Conservation (phyloP, 2,329 filamentous ascomycete genomes). For the Ophiognomonia clavigignenti-juglandacearum region DNA sequence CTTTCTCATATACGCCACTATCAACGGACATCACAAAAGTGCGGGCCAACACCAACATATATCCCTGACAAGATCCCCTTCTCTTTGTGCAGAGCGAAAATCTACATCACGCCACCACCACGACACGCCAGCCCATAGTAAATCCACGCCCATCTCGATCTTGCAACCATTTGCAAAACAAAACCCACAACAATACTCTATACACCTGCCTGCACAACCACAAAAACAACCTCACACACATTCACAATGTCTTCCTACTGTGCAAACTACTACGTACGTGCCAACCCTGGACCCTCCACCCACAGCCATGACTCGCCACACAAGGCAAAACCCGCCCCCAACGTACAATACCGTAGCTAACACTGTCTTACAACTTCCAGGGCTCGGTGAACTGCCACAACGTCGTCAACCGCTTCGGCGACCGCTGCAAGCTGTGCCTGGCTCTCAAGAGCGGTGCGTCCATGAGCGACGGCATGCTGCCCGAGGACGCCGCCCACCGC, state of each 20-base stretch:
- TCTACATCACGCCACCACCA: not conserved
- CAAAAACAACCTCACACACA: not conserved
- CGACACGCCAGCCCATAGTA: not conserved
- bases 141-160: not conserved
- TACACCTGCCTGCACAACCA: not conserved
- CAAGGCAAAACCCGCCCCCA: too few species aligned
- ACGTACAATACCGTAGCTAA: too few species aligned
- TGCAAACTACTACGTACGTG: slow-evolving; percentile 32
- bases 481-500: slow-evolving; percentile 16
- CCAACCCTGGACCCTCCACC: not conserved
- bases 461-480: slow-evolving; percentile 22
- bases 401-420: slow-evolving; percentile 30
- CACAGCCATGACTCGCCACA: too few species aligned
- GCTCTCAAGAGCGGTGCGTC: slow-evolving; percentile 24
- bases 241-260: slow-evolving; percentile 29
- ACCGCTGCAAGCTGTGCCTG: slow-evolving; percentile 31
- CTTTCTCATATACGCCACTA: not conserved
- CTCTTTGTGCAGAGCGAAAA: not conserved
- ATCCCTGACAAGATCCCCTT: not conserved
- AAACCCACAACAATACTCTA: too few species aligned
- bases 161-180: too few species aligned
- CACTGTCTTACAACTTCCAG: too few species aligned
- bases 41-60: not conserved
- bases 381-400: slow-evolving; percentile 33
- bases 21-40: not conserved